phyloP scores from a whole-genome alignment of 2,329 filamentous ascomycete species.

The Curvularia sp. region DNA sequence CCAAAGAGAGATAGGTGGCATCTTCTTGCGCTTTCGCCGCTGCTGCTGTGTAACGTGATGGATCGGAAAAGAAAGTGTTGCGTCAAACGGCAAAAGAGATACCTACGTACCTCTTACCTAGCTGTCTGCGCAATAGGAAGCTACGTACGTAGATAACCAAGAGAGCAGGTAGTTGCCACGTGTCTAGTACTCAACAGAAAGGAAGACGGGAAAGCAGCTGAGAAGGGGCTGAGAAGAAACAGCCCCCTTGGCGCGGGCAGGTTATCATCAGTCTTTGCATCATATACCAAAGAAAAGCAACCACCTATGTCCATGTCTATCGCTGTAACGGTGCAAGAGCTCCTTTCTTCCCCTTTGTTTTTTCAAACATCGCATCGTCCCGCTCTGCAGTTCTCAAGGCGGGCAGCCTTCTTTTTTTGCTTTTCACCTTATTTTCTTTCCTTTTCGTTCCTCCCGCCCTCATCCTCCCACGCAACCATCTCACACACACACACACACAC shows the following conservation, averaged over 20 bases:
- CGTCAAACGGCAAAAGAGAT: too few relatives aligned
- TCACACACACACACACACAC: background rate
- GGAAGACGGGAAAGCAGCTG: too few relatives aligned
- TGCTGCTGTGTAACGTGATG: background rate
- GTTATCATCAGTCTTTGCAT: background rate
- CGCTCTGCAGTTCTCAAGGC: background rate
- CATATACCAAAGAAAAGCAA: background rate
- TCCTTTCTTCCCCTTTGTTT: background rate
- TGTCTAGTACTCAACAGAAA: too few relatives aligned
- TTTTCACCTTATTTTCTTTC: background rate
- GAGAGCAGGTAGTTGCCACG: too few relatives aligned
- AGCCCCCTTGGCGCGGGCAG: background rate
- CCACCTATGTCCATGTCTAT: background rate
- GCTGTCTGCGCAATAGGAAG: too few relatives aligned
- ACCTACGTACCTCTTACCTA: too few relatives aligned
- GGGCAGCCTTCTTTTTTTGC: background rate
- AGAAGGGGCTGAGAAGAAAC: too few relatives aligned
- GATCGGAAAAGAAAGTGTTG: background rate
- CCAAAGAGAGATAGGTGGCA: background rate
- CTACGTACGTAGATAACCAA: too few relatives aligned
- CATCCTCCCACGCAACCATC: background rate
- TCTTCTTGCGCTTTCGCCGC: background rate
- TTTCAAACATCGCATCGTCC: background rate
- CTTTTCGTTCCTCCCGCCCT: background rate
- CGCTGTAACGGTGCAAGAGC: background rate